These are phyloP conservation scores for Mycena albidolilacea DNA, from an alignment of 768 basidiomycete genomes.

Conservation along the genomic window DNA sequence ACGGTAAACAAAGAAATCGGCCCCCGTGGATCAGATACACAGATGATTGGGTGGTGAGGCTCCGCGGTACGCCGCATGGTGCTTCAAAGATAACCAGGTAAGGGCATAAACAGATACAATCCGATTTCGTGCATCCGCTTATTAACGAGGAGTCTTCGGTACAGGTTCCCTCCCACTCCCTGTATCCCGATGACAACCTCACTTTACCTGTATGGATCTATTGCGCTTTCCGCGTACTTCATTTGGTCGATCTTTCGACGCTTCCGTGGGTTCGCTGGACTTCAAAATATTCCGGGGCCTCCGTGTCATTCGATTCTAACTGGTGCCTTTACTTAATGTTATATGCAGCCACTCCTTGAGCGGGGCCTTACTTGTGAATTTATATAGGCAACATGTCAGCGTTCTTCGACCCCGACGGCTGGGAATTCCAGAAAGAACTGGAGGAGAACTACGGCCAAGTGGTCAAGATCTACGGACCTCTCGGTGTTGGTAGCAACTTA, in stretches of 20 bases:
- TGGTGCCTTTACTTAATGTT: neutral
- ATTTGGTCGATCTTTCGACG: neutral
- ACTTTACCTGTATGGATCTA: neutral
- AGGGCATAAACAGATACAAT: neutral
- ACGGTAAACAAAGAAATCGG: no score
- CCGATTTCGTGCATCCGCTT: neutral
- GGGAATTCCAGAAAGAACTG: neutral
- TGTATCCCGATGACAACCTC: neutral
- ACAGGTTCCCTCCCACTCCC: neutral
- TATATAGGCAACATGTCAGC: neutral
- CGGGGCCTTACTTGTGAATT: neutral
- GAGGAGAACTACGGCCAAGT: conserved; percentile 21
- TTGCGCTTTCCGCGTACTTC: neutral
- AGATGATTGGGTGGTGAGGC: no score
- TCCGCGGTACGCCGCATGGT: no score
- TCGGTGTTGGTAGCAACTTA: conserved; percentile 1
- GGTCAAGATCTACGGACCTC: conserved; percentile 6
- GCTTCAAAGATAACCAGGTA: neutral
- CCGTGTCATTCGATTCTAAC: neutral
- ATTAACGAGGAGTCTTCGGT: neutral
- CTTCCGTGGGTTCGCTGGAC: neutral
- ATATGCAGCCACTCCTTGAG: neutral
- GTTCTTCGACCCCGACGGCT: neutral
- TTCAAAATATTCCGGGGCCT: conserved; percentile 2
- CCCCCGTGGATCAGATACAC: no score